Evolutionary conservation across 345 rosid genomes (phyloP).

Genomic region (Hevea brasiliensis): DNA sequence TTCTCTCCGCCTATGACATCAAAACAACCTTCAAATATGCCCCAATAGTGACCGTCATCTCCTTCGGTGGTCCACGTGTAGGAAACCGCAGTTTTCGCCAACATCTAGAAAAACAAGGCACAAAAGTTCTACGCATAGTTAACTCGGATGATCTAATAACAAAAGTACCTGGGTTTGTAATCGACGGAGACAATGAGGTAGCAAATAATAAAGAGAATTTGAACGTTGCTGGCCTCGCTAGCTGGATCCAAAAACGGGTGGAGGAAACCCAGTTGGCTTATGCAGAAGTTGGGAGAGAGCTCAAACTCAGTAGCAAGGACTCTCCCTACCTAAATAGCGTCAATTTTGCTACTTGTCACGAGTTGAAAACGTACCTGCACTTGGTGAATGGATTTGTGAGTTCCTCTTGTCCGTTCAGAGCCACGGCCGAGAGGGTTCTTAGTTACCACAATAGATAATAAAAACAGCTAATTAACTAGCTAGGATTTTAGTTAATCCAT

Average conservation of each 20-base stretch:
- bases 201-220: conserved; percentile 1
- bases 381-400: conserved; percentile 49
- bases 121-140: conserved; percentile 72
- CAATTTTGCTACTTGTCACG: conserved; percentile 27
- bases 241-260: conserved; percentile 28
- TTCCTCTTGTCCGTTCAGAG: conserved; percentile 48
- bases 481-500: neutral
- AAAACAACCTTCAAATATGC: conserved; percentile 49
- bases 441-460: neutral
- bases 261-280: conserved; percentile 28
- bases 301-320: conserved; percentile 28
- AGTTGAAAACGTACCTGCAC: conserved; percentile 32
- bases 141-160: conserved; percentile 85
- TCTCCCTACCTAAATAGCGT: conserved; percentile 21
- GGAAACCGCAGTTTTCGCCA: conserved; percentile 69
- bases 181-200: conserved; percentile 38
- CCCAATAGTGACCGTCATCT: conserved; percentile 76
- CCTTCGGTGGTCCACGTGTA: conserved; percentile 93
- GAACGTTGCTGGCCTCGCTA: conserved; percentile 22
- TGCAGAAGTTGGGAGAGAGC: conserved; percentile 28
- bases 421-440: conserved; percentile 31
- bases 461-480: too few relatives aligned
- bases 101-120: conserved; percentile 65
- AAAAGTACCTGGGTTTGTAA: conserved; percentile 80
- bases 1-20: conserved; percentile 40